Evolutionary conservation across 1,139 yeast genomes (phyloP), one percentile per base, ranked within the genome.

Genomic region (Arxiozyma telluris): DNA sequence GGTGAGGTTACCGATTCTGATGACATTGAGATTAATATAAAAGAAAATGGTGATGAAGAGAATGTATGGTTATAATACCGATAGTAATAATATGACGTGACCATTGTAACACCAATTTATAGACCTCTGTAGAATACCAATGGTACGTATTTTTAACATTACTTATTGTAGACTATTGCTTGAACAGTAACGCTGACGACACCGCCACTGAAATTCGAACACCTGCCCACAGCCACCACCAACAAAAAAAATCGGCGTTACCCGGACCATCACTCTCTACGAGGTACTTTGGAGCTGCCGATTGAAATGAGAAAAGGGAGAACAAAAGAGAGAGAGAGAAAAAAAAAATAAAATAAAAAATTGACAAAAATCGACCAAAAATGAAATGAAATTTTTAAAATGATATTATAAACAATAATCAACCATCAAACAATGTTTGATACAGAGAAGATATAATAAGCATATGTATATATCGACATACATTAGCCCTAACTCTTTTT

Each of bases 11-110:
- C n/a, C 2, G n/a, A 50, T 38, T 51, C 52, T 27, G 49, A 58
- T 9, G 58, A 57, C 56, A 55, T 50, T 41, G 59, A 57, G 25
- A 47, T 42, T 3, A 52, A 25, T 21, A n/a, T 25, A 17, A 42
- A 4, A 7, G 20, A 5, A 27, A 42, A 21, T 12, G 41, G 21
- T 7, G 18, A 15, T 8, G 46, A 49, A 27, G 46, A 21, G 17
- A 25, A 46, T 38, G 49, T 21, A 15, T 43, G 45, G 45, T 22
- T 43, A 22, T 43, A 22, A 22, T 9, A 34, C 17, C 12, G n/a
- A 4, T 12, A 34, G 8, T 27, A 27, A 27, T 27, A 27, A 27
- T 2, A 27, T 27, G 7, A 8, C 30, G 11, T 27, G 11, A 27
- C 7, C 11, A 27, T 6, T 7, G 30, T 8, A 27, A 41, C 18